phyloP scores from a whole-genome alignment of 1,284 basidiomycete species.

The Phylloboletellus chloephorus region DNA sequence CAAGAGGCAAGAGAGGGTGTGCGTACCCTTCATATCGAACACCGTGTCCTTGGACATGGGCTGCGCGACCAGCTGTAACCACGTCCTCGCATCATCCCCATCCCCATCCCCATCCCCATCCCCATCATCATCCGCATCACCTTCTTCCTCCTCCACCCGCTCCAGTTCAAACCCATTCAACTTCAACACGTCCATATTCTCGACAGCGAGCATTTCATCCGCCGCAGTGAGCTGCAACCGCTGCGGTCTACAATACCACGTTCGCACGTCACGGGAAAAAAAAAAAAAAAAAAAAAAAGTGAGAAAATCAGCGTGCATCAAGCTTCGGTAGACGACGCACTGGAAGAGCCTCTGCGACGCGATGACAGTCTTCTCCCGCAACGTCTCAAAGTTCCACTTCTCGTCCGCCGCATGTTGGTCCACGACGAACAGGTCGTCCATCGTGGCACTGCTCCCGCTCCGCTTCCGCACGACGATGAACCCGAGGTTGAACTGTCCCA shows the following conservation, averaged over 20 bases:
- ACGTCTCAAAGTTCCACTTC: constrained; percentile 96
- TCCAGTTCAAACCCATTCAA: constrained; percentile 85
- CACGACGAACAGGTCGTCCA: constrained; percentile 91
- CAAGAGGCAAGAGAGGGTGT: not conserved
- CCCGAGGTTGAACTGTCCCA: constrained; percentile 96
- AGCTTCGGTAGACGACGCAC: constrained; percentile 41
- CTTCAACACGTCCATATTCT: constrained; percentile 77
- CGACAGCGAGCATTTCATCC: constrained; percentile 85
- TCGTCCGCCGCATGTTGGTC: constrained; percentile 92
- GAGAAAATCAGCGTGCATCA: not conserved
- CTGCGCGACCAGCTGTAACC: constrained; percentile 74
- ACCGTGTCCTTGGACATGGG: constrained; percentile 88
- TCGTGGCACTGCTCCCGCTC: constrained; percentile 13
- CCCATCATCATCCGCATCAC: constrained; percentile 26
- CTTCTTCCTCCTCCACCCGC: constrained; percentile 46
- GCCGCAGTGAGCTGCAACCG: constrained; percentile 81
- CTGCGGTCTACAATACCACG: constrained; percentile 54
- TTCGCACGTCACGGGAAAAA: not conserved
- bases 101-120: constrained; percentile 24
- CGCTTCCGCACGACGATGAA: constrained; percentile 83
- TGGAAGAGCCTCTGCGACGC: constrained; percentile 80
- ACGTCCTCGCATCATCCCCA: constrained; percentile 32
- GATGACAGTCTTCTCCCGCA: constrained; percentile 86
- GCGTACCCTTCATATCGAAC: constrained; percentile 60
- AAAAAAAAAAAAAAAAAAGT: not conserved